Percentiles rank a stretch among this genome's conserved stretches.
phyloP scores from a whole-genome alignment of 2,329 filamentous ascomycete genomes.

The Stachybotrys echinatus region DNA sequence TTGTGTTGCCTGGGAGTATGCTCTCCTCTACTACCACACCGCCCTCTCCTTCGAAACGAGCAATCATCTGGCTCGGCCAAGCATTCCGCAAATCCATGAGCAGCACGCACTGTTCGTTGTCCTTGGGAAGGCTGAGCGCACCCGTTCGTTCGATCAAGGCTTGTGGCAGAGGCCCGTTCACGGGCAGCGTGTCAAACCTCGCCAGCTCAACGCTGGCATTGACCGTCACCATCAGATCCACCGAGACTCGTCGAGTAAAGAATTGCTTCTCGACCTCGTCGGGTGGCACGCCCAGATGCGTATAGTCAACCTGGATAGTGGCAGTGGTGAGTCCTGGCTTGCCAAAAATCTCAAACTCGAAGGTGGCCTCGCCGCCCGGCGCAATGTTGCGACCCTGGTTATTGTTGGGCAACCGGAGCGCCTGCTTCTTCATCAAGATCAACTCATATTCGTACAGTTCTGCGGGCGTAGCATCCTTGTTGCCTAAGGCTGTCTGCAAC shows the following conservation, averaged over 20 bases:
- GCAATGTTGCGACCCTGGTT: constrained; percentile 55
- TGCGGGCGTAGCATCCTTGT: constrained; percentile 69
- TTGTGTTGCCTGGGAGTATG: constrained; percentile 64
- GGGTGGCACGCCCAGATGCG: constrained; percentile 66
- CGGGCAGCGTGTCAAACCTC: constrained; percentile 71
- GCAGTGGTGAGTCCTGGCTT: constrained; percentile 79
- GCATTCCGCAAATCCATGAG: constrained; percentile 82
- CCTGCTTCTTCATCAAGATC: constrained; percentile 69
- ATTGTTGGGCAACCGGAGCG: constrained; percentile 52
- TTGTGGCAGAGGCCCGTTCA: constrained; percentile 61
- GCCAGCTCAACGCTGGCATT: constrained; percentile 84
- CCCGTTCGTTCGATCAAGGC: constrained; percentile 50
- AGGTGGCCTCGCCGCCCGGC: constrained; percentile 62
- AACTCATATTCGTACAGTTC: constrained; percentile 85
- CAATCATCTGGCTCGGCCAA: constrained; percentile 75
- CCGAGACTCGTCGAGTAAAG: constrained; percentile 75
- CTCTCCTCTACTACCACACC: constrained; percentile 45
- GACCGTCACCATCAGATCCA: constrained; percentile 82
- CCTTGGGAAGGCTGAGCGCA: constrained; percentile 26
- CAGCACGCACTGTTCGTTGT: constrained; percentile 68
- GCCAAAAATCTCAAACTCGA: constrained; percentile 80
- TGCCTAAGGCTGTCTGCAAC: constrained; percentile 68
- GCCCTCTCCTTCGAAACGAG: constrained; percentile 54
- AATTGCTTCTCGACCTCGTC: constrained; percentile 67
- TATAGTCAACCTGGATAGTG: constrained; percentile 80